These are phyloP conservation scores for Aspergillus sp. DNA, from an alignment of 2,329 filamentous ascomycete species.

Conservation along the genomic window DNA sequence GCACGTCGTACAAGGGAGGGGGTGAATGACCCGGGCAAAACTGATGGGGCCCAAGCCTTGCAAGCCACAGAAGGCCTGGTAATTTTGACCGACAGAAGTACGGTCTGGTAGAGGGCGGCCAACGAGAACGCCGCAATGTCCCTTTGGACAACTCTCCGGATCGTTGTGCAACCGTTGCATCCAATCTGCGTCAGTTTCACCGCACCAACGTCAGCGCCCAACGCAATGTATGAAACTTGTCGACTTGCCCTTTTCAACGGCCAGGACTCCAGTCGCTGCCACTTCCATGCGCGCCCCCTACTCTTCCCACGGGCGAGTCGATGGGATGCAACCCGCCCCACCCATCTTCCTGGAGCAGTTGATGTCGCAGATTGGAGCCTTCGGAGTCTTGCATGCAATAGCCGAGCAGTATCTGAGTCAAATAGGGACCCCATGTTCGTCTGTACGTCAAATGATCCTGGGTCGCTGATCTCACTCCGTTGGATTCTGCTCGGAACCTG, in stretches of 20 bases:
- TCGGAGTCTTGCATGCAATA: conserved; percentile 4
- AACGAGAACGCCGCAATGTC: conserved; percentile 13
- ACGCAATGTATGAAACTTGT: conserved; percentile 11
- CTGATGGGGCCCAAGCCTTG: conserved; percentile 10
- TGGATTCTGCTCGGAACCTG: conserved; percentile 2
- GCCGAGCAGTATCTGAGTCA: conserved; percentile 6
- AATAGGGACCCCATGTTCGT: conserved; percentile 6
- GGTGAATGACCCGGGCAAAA: conserved; percentile 11
- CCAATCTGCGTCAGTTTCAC: conserved; percentile 19
- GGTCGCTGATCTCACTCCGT: conserved; percentile 6
- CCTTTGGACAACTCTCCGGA: conserved; percentile 12
- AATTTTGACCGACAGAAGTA: conserved; percentile 5
- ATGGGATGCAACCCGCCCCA: background rate
- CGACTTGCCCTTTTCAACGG: conserved; percentile 6
- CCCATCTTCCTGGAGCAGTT: conserved; percentile 3
- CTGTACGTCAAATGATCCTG: conserved; percentile 13
- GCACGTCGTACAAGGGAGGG: conserved; percentile 29
- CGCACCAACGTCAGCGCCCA: conserved; percentile 11
- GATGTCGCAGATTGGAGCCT: background rate
- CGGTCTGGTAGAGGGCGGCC: conserved; percentile 12
- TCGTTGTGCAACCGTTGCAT: conserved; percentile 18
- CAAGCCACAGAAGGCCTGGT: conserved; percentile 12
- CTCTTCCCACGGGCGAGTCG: background rate
- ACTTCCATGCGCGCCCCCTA: background rate
- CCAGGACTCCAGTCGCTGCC: background rate